These are phyloP conservation scores for Rhynchosporium secalis DNA, from an alignment of 2,329 filamentous ascomycete genomes.

Conservation along the genomic window DNA sequence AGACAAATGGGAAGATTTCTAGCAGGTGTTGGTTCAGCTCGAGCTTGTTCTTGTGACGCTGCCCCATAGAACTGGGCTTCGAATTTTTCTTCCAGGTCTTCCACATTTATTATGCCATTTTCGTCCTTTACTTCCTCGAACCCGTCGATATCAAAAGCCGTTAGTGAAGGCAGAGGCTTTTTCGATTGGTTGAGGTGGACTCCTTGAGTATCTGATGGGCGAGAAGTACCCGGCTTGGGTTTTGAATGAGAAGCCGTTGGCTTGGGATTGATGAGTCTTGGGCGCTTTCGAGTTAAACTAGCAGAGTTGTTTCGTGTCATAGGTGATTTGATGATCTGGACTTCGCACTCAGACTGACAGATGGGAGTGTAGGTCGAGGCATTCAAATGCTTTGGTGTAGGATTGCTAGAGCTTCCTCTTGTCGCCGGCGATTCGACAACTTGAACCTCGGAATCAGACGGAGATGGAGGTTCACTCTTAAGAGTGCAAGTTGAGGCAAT, in stretches of 20 bases:
- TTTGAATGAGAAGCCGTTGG: no score
- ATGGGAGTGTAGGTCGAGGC: no score
- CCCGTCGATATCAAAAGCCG: neutral
- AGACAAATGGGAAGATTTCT: conserved; percentile 5
- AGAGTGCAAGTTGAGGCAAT: conserved; percentile 7
- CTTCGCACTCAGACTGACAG: neutral
- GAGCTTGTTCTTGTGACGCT: neutral
- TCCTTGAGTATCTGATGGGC: neutral
- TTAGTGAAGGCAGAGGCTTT: neutral
- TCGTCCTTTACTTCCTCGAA: conserved; percentile 7
- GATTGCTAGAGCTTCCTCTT: no score
- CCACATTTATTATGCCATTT: conserved; percentile 4
- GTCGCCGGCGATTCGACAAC: neutral
- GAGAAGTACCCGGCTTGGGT: no score
- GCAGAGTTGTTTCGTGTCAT: neutral
- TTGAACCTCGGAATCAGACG: neutral
- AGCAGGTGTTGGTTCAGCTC: neutral
- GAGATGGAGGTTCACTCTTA: neutral
- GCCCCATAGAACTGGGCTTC: conserved; percentile 8
- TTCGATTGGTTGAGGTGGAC: neutral
- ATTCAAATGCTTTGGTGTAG: no score
- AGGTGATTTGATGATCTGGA: neutral
- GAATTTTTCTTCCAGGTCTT: conserved; percentile 10
- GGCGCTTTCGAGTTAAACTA: neutral
- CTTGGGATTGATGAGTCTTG: neutral